Conservation (phyloP, 1,284 basidiomycete species). For the Abortiporus biennis region DNA sequence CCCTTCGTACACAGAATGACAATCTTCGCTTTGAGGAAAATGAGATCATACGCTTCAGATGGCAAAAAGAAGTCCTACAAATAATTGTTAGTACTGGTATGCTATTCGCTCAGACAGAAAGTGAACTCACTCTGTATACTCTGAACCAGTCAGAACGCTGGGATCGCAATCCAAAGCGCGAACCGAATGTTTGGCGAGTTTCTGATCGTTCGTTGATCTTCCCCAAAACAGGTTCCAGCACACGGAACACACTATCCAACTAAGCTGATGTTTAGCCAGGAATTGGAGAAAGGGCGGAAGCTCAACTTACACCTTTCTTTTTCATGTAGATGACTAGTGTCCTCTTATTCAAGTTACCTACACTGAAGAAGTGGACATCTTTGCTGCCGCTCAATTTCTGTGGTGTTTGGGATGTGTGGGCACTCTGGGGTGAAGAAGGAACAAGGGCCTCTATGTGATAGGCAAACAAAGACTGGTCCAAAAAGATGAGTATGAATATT, state of each 20-base stretch:
- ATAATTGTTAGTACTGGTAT: background rate
- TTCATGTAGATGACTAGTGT: slow-evolving; percentile 95
- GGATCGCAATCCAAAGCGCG: slow-evolving; percentile 68
- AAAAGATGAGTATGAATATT: background rate
- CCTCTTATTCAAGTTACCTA: slow-evolving; percentile 79
- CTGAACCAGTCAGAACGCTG: slow-evolving; percentile 90
- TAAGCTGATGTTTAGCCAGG: too few relatives aligned
- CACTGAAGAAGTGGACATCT: slow-evolving; percentile 93
- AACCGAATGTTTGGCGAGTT: slow-evolving; percentile 59
- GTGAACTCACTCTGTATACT: slow-evolving; percentile 59
- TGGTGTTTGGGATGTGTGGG: slow-evolving; percentile 65
- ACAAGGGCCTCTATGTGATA: slow-evolving; percentile 96
- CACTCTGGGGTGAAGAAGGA: slow-evolving; percentile 69
- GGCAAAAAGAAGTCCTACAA: slow-evolving; percentile 83
- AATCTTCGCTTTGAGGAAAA: slow-evolving; percentile 89
- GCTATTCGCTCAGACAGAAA: background rate
- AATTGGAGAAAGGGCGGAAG: slow-evolving; percentile 10
- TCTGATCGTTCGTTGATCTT: slow-evolving; percentile 76
- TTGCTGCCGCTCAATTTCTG: slow-evolving; percentile 85
- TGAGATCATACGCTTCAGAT: slow-evolving; percentile 82
- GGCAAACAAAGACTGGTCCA: slow-evolving; percentile 61
- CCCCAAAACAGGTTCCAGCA: slow-evolving; percentile 86
- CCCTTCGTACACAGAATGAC: slow-evolving; percentile 89
- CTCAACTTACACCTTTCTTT: slow-evolving; percentile 75
- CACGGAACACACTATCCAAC: slow-evolving; percentile 89